phyloP scores from a whole-genome alignment of 371 early-diverging fungal genomes.

The Lichtheimia ramosa region DNA sequence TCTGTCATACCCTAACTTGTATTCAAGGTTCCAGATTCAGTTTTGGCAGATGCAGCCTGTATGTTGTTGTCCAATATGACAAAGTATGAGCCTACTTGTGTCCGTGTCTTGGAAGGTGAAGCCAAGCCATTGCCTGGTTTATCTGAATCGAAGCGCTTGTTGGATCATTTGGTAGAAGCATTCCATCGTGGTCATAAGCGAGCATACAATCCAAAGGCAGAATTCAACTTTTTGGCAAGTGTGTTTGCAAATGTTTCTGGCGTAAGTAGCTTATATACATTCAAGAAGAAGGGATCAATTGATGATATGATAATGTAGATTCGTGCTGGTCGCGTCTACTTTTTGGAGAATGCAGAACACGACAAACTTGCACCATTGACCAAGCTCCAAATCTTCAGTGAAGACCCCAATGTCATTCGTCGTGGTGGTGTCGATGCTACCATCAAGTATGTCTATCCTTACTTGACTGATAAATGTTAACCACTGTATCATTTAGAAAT shows the following conservation, averaged over 20 bases:
- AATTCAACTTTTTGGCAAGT: constrained; percentile 84
- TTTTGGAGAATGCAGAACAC: constrained; percentile 58
- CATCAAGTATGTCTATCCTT: constrained; percentile 62
- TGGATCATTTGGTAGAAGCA: constrained; percentile 86
- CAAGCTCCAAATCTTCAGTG: constrained; percentile 84
- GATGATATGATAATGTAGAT: constrained; percentile 33
- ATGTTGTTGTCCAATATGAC: constrained; percentile 94
- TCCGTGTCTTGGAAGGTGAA: constrained; percentile 51
- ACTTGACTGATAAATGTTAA: too few species aligned
- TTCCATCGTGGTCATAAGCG: constrained; percentile 81
- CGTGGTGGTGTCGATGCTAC: constrained; percentile 85
- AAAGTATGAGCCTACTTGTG: constrained; percentile 64
- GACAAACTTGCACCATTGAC: constrained; percentile 71
- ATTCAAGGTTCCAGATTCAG: constrained; percentile 52
- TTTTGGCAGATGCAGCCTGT: constrained; percentile 77
- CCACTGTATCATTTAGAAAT: constrained; percentile 49
- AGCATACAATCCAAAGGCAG: constrained; percentile 80
- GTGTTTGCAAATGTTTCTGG: constrained; percentile 90
- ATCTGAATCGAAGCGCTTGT: constrained; percentile 41
- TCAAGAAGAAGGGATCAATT: not conserved
- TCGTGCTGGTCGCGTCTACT: constrained; percentile 71
- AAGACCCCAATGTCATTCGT: constrained; percentile 80
- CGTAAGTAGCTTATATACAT: constrained; percentile 28
- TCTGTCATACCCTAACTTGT: not conserved
- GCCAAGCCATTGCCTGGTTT: constrained; percentile 46